A percentile compares a stretch with the other conserved stretches of the same genome.
These are phyloP conservation scores for Handroanthus guayacan DNA, from an alignment of 257 asterid species.

Conservation along the genomic window DNA sequence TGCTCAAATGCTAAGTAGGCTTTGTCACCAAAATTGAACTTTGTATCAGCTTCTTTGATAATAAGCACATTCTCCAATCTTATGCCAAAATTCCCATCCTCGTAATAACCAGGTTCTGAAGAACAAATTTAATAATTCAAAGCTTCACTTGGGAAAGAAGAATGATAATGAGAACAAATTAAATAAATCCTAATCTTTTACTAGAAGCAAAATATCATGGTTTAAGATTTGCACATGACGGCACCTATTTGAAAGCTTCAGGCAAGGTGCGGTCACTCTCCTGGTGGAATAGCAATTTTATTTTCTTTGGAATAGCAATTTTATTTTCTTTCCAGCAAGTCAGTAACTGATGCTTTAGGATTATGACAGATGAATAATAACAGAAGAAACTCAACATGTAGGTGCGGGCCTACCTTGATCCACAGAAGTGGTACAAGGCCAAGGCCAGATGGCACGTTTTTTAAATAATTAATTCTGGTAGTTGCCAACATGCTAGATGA, in stretches of 20 bases:
- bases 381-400: not conserved
- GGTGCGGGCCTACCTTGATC: not conserved
- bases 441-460: not conserved
- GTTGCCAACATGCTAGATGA: slow-evolving; percentile 1
- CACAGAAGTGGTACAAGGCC: not conserved
- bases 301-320: slow-evolving; percentile 22
- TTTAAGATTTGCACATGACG: not conserved
- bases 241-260: not conserved
- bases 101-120: slow-evolving; percentile 97
- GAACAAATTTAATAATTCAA: slow-evolving; percentile 30
- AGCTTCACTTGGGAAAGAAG: slow-evolving; percentile 29
- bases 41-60: slow-evolving; percentile 80
- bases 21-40: slow-evolving; percentile 86
- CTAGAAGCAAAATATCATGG: slow-evolving; percentile 1
- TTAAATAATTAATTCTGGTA: not conserved
- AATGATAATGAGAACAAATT: not conserved
- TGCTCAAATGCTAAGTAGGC: slow-evolving; percentile 88
- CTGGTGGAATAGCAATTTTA: not conserved
- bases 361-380: not conserved
- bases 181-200: not conserved
- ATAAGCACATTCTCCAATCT: slow-evolving; percentile 95
- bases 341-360: not conserved
- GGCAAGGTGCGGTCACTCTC: not conserved
- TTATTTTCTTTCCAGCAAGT: slow-evolving; percentile 2
- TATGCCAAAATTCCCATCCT: slow-evolving; percentile 94